Conservation (phyloP, 1,284 basidiomycete species). For the Ceratobasidium theobromae region DNA sequence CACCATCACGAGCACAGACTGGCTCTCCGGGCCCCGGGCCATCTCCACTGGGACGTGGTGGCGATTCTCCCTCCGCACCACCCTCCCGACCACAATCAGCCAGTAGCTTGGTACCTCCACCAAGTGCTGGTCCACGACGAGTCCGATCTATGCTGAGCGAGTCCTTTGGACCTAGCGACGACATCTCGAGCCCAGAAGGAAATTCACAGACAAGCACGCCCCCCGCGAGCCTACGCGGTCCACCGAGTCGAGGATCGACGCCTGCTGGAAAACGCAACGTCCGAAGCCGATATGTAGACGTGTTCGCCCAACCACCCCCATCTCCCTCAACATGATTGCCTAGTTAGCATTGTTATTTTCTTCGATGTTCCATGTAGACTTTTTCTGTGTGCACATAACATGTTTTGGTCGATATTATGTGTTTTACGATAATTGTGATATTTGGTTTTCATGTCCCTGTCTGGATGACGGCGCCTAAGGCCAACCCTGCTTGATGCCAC, state of each 20-base stretch:
- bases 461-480: neutral
- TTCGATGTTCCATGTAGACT: conserved; percentile 28
- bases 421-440: conserved; percentile 40
- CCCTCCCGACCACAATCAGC: conserved; percentile 62
- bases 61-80: conserved; percentile 45
- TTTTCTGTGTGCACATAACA: conserved; percentile 17
- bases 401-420: conserved; percentile 36
- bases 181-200: conserved; percentile 50
- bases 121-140: conserved; percentile 53
- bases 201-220: conserved; percentile 38
- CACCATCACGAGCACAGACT: conserved; percentile 74
- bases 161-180: conserved; percentile 37
- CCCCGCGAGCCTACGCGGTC: conserved; percentile 52
- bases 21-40: conserved; percentile 64
- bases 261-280: conserved; percentile 65
- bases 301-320: conserved; percentile 49
- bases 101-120: conserved; percentile 57
- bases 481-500: conserved; percentile 7
- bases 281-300: conserved; percentile 81
- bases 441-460: neutral
- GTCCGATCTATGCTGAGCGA: conserved; percentile 59
- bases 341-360: conserved; percentile 35
- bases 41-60: conserved; percentile 41
- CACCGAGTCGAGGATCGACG: conserved; percentile 41
- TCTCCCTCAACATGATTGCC: conserved; percentile 34